Evolutionary conservation across 805 yeast genomes (phyloP).

Genomic region (Saturnispora mendoncae): DNA sequence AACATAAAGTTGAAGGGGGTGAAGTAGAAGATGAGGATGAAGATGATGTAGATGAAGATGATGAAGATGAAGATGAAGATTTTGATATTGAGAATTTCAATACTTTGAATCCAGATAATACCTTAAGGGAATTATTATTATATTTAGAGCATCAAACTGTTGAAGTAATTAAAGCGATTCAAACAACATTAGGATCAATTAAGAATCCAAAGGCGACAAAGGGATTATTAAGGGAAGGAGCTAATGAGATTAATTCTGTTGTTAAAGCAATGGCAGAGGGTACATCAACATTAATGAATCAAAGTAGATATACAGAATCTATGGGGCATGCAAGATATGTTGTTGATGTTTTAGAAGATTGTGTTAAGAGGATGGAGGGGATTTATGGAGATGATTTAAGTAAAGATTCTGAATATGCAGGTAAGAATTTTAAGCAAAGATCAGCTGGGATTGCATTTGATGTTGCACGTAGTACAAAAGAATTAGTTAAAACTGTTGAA

Average conservation of each 20-base stretch:
- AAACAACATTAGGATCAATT: slow-evolving; percentile 66
- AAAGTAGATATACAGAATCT: slow-evolving; percentile 73
- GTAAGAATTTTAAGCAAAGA: slow-evolving; percentile 83
- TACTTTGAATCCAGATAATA: slow-evolving; percentile 80
- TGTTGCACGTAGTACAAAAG: slow-evolving; percentile 93
- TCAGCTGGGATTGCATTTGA: slow-evolving; percentile 95
- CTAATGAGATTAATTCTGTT: slow-evolving; percentile 67
- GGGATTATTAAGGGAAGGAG: slow-evolving; percentile 62
- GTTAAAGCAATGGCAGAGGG: slow-evolving; percentile 86
- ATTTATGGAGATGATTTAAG: slow-evolving; percentile 41
- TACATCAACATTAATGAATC: slow-evolving; percentile 79
- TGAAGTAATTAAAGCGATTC: slow-evolving; percentile 83
- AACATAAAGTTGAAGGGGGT: slow-evolving; percentile 9
- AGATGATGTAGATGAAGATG: slow-evolving; percentile 35
- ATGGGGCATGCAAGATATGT: slow-evolving; percentile 91
- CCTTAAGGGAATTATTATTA: slow-evolving; percentile 70
- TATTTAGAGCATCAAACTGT: slow-evolving; percentile 92
- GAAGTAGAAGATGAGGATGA: slow-evolving; percentile 19
- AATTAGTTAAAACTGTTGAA: slow-evolving; percentile 90
- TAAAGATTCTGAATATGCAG: slow-evolving; percentile 61
- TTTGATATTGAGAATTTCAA: slow-evolving; percentile 71
- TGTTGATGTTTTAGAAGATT: slow-evolving; percentile 76
- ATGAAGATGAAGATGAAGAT: slow-evolving; percentile 19
- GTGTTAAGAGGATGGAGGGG: slow-evolving; percentile 71
- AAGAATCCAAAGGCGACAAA: slow-evolving; percentile 69